Conservation (phyloP, 768 basidiomycete species). For the Mycena epipterygia region DNA sequence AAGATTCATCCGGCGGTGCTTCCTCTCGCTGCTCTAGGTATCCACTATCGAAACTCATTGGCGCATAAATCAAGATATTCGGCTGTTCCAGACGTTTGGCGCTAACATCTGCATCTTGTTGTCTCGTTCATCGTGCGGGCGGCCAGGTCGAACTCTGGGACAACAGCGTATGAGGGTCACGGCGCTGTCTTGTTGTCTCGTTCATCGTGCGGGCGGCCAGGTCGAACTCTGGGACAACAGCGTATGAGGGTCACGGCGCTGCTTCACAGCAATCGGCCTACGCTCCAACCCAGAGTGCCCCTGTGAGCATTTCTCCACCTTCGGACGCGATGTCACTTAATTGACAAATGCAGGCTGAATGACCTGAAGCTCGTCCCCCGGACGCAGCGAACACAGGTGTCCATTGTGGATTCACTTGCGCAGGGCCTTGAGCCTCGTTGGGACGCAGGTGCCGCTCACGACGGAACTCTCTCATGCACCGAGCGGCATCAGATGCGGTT, state of each 20-base stretch:
- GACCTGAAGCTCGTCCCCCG: constrained; percentile 79
- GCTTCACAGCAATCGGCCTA: constrained; percentile 91
- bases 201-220: constrained; percentile 94
- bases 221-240: constrained; percentile 94
- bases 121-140: constrained; percentile 95
- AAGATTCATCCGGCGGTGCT: constrained; percentile 92
- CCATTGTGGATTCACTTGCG: constrained; percentile 97
- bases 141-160: constrained; percentile 86
- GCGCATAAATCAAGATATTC: constrained; percentile 90
- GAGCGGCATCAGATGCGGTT: constrained; percentile 97
- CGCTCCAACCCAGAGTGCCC: constrained; percentile 84
- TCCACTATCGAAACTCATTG: constrained; percentile 77
- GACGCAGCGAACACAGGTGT: constrained; percentile 94
- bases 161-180: constrained; percentile 83
- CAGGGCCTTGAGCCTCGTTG: constrained; percentile 92
- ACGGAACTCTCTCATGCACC: constrained; percentile 98
- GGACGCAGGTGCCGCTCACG: constrained; percentile 90
- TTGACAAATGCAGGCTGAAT: constrained; percentile 54
- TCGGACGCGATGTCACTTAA: not conserved
- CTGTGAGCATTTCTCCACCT: constrained; percentile 58
- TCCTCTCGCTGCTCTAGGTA: constrained; percentile 90
- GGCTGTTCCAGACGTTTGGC: constrained; percentile 95
- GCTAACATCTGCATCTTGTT: constrained; percentile 96
- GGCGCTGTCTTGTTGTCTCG: constrained; percentile 91
- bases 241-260: constrained; percentile 89